phyloP scores from a whole-genome alignment of 352 stramenopile species.

The Phytophthora sp. region DNA sequence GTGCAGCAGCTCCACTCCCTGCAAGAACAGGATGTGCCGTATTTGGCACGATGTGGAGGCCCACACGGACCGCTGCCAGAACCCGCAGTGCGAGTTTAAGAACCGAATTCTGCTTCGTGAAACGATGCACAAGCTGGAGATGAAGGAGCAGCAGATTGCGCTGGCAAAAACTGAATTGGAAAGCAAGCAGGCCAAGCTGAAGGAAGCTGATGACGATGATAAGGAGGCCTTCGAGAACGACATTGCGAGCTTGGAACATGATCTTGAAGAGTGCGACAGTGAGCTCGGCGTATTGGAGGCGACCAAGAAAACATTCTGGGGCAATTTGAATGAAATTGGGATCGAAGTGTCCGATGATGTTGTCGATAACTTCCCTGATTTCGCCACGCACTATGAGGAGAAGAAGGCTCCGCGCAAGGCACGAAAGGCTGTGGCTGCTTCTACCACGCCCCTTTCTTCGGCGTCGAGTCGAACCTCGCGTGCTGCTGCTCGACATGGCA shows the following conservation, averaged over 20 bases:
- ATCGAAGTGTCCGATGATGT: constrained; percentile 58
- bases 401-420: constrained; percentile 42
- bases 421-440: constrained; percentile 19
- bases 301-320: constrained; percentile 46
- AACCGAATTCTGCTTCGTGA: constrained; percentile 71
- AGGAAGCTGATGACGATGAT: constrained; percentile 43
- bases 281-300: constrained; percentile 73
- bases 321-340: constrained; percentile 39
- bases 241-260: constrained; percentile 18
- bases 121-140: constrained; percentile 63
- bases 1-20: constrained; percentile 63
- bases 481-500: constrained; percentile 10
- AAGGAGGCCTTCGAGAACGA: constrained; percentile 46
- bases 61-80: constrained; percentile 68
- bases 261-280: constrained; percentile 59
- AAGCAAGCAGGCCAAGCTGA: constrained; percentile 52
- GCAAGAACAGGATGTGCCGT: constrained; percentile 69
- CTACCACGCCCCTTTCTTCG: constrained; percentile 11
- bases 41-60: constrained; percentile 79
- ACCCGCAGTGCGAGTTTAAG: constrained; percentile 72
- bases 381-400: constrained; percentile 48
- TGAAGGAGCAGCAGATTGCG: constrained; percentile 61
- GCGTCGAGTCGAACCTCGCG: constrained; percentile 26
- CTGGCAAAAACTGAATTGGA: constrained; percentile 45
- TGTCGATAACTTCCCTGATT: constrained; percentile 55